Evolutionary conservation across 2,329 filamentous ascomycete species (phyloP).

Genomic region (Fusarium burgessii): DNA sequence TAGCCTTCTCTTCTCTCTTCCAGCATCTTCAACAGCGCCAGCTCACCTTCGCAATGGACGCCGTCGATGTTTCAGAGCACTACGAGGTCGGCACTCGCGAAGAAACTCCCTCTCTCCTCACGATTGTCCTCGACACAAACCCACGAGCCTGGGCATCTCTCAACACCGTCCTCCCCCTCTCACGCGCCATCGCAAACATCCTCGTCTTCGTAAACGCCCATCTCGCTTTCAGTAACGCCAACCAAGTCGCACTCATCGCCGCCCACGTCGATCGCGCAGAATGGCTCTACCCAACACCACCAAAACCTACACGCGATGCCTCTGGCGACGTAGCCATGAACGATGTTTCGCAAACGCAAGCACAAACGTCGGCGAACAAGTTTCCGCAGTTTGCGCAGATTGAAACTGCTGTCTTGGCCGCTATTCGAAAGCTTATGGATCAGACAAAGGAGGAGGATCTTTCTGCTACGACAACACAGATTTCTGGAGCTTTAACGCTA

Average conservation of each 20-base stretch:
- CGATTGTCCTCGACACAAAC: conserved; percentile 95
- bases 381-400: conserved; percentile 92
- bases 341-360: conserved; percentile 53
- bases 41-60: conserved; percentile 59
- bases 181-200: conserved; percentile 85
- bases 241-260: conserved; percentile 91
- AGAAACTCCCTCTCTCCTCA: conserved; percentile 82
- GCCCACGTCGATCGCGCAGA: conserved; percentile 87
- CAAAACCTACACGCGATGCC: conserved; percentile 47
- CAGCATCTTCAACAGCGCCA: conserved; percentile 34
- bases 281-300: conserved; percentile 83
- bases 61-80: conserved; percentile 69
- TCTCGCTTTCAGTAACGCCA: conserved; percentile 91
- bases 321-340: conserved; percentile 71
- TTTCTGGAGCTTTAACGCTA: conserved; percentile 90
- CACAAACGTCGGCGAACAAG: conserved; percentile 77
- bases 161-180: conserved; percentile 78
- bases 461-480: conserved; percentile 82
- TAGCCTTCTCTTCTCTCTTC: conserved; percentile 46
- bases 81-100: conserved; percentile 67
- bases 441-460: conserved; percentile 75
- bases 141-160: conserved; percentile 92
- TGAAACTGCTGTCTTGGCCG: conserved; percentile 81
- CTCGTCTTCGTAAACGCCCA: conserved; percentile 98
- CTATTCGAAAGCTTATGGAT: conserved; percentile 78